These are phyloP conservation scores for Paracoccidioides lutzii DNA, from an alignment of 2,329 filamentous ascomycete species.

Conservation along the genomic window DNA sequence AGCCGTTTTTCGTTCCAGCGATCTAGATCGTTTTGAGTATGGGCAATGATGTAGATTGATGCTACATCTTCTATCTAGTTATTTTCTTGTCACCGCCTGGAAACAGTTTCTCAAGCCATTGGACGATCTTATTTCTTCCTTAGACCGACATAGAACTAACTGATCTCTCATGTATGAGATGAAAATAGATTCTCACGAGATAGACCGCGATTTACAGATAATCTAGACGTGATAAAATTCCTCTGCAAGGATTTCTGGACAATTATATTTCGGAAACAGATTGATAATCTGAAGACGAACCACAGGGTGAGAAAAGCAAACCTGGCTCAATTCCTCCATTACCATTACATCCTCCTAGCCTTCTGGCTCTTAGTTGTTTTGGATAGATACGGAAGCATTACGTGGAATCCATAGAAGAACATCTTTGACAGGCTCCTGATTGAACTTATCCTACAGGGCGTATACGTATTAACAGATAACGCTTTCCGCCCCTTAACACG, in stretches of 20 bases:
- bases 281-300: slow-evolving; percentile 98
- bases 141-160: not conserved
- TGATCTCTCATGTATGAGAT: not conserved
- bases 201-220: slow-evolving; percentile 77
- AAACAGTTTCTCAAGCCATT: not conserved
- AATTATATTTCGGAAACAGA: slow-evolving; percentile 86
- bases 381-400: not conserved
- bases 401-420: not conserved
- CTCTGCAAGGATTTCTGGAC: slow-evolving; percentile 98
- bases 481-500: slow-evolving; percentile 75
- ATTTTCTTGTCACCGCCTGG: not conserved
- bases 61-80: not conserved
- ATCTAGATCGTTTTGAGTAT: not conserved
- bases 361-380: not conserved
- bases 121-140: not conserved
- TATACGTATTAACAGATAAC: slow-evolving; percentile 92
- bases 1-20: not conserved
- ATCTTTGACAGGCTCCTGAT: too few species aligned
- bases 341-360: not conserved
- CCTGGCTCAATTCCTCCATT: not conserved
- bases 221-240: slow-evolving; percentile 94
- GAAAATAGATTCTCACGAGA: slow-evolving; percentile 38
- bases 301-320: slow-evolving; percentile 51
- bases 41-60: not conserved
- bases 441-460: slow-evolving; percentile 44